A percentile compares a stretch with the other conserved stretches of the same genome.
Evolutionary conservation across 441 rosid species (phyloP).

Genomic region (Jatropha podagrica): DNA sequence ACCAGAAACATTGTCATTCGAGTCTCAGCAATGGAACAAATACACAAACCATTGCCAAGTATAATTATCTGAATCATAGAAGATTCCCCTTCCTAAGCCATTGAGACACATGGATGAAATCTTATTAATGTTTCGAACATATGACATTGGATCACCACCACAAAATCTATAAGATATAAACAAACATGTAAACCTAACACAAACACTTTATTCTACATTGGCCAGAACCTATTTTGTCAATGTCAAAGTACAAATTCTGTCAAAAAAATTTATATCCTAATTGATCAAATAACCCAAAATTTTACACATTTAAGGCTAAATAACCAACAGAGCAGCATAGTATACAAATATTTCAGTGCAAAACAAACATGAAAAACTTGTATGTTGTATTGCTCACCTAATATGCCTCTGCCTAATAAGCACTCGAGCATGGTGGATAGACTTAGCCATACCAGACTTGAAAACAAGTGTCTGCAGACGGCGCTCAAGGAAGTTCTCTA

Average conservation of each 20-base stretch:
- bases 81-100: background rate
- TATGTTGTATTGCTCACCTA: background rate
- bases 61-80: background rate
- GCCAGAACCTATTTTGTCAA: no score
- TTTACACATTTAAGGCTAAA: background rate
- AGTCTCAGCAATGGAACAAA: background rate
- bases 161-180: background rate
- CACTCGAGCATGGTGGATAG: constrained; percentile 86
- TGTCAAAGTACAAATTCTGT: background rate
- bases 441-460: constrained; percentile 89
- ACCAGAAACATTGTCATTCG: background rate
- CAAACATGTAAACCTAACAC: background rate
- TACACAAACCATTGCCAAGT: background rate
- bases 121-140: background rate
- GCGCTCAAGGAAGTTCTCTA: constrained; percentile 84
- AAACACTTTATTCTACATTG: background rate
- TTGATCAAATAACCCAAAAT: background rate
- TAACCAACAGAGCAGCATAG: background rate
- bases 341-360: background rate
- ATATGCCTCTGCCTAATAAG: constrained; percentile 33
- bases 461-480: constrained; percentile 80
- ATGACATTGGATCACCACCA: background rate
- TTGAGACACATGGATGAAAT: background rate
- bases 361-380: background rate
- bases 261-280: background rate